phyloP scores from a whole-genome alignment of 2,329 filamentous ascomycete genomes.

The Cladosporium sp. region DNA sequence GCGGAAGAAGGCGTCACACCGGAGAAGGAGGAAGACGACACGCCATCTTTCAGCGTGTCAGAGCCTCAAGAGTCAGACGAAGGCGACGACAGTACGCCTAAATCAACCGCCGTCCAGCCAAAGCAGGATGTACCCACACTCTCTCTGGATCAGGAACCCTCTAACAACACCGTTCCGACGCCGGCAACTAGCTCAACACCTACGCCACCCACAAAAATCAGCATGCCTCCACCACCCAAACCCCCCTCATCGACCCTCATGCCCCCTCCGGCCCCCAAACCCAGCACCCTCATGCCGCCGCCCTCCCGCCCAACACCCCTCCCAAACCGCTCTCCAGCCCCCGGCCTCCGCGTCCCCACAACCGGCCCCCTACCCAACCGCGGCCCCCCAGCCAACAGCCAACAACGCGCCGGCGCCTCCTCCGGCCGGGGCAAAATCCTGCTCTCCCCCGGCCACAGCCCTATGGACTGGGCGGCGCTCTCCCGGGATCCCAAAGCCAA shows the following conservation, averaged over 20 bases:
- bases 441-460: slow-evolving; percentile 84
- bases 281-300: slow-evolving; percentile 22
- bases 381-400: slow-evolving; percentile 34
- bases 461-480: slow-evolving; percentile 90
- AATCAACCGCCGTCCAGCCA: slow-evolving; percentile 1
- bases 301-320: slow-evolving; percentile 14
- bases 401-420: slow-evolving; percentile 33
- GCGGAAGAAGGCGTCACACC: background rate
- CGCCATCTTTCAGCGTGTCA: background rate
- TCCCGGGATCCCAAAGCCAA: slow-evolving; percentile 44
- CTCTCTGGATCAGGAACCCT: slow-evolving; percentile 21
- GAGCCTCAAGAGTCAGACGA: slow-evolving; percentile 5
- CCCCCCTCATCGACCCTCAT: slow-evolving; percentile 1
- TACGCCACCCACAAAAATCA: background rate
- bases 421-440: slow-evolving; percentile 59
- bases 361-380: slow-evolving; percentile 46
- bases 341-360: slow-evolving; percentile 37
- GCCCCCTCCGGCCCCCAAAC: slow-evolving; percentile 17
- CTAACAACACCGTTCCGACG: slow-evolving; percentile 19
- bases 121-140: slow-evolving; percentile 18
- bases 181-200: background rate
- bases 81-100: slow-evolving; percentile 22
- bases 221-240: slow-evolving; percentile 32
- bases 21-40: background rate
- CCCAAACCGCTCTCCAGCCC: slow-evolving; percentile 24